phyloP scores from a whole-genome alignment of 2,329 filamentous ascomycete genomes.

The Thermochaetoides dissita region DNA sequence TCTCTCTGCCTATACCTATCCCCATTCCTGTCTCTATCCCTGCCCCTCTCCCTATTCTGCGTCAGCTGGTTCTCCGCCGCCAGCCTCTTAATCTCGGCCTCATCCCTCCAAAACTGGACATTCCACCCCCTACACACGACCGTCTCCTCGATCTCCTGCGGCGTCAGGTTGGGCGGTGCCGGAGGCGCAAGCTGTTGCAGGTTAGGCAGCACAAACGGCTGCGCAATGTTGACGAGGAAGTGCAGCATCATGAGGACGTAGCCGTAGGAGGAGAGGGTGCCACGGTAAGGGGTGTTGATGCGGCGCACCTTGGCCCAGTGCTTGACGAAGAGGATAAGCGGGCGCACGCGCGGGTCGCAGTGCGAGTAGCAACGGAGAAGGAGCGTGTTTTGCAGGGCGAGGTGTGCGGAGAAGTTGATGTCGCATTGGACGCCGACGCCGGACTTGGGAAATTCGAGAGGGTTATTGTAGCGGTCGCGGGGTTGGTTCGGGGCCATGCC shows the following conservation, averaged over 20 bases:
- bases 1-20: too few relatives aligned
- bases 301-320: conserved; percentile 75
- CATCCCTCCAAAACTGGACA: conserved; percentile 67
- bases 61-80: conserved; percentile 46
- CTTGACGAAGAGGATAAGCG: conserved; percentile 76
- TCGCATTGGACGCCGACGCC: conserved; percentile 78
- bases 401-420: conserved; percentile 77
- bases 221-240: conserved; percentile 69
- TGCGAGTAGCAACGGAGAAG: conserved; percentile 72
- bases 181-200: conserved; percentile 47
- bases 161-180: conserved; percentile 25
- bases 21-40: conserved; percentile 1
- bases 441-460: conserved; percentile 63
- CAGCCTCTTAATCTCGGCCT: conserved; percentile 50
- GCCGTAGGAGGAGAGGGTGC: conserved; percentile 78
- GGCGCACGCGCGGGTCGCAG: conserved; percentile 62
- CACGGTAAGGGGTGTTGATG: conserved; percentile 77
- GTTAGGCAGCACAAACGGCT: conserved; percentile 74
- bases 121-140: conserved; percentile 48
- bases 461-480: conserved; percentile 40
- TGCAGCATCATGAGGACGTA: conserved; percentile 89
- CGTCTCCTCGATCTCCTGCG: conserved; percentile 25
- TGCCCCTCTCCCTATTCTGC: conserved; percentile 41
- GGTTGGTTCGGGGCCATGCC: conserved; percentile 35
- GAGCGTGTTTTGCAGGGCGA: conserved; percentile 71